These are phyloP conservation scores for Psidium friedrichsthalianum DNA, from an alignment of 345 rosid genomes.

Conservation along the genomic window DNA sequence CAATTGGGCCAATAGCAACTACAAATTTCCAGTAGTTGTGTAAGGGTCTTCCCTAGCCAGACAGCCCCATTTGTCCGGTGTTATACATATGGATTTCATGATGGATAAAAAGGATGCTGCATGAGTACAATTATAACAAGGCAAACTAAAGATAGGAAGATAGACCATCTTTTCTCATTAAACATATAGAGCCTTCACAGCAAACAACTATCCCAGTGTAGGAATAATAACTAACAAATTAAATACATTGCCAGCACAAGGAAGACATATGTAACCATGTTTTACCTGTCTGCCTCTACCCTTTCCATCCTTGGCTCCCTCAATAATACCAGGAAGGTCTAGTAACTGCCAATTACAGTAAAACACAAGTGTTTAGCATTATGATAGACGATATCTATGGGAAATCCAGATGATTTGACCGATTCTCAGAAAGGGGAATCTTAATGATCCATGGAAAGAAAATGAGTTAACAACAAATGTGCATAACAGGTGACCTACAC, in stretches of 20 bases:
- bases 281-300: conserved; percentile 96
- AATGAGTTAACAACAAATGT: not conserved
- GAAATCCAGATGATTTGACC: not conserved
- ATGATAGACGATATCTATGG: not conserved
- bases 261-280: not conserved
- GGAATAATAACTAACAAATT: not conserved
- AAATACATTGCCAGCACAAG: not conserved
- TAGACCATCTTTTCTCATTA: not conserved
- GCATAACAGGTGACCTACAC: not conserved
- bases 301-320: conserved; percentile 99
- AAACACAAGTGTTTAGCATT: not conserved
- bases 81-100: not conserved
- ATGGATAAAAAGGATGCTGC: not conserved
- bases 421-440: not conserved
- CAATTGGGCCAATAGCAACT: not conserved
- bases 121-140: not conserved
- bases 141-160: not conserved
- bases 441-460: not conserved
- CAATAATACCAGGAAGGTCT: conserved; percentile 98
- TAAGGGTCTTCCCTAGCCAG: not conserved
- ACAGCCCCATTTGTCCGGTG: not conserved
- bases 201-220: not conserved
- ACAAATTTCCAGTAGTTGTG: not conserved
- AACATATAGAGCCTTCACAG: not conserved
- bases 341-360: conserved; percentile 44